Base-by-base conservation (phyloP, 495 filamentous ascomycete species). In the Aspergillus sclerotiicarbonarius region DNA sequence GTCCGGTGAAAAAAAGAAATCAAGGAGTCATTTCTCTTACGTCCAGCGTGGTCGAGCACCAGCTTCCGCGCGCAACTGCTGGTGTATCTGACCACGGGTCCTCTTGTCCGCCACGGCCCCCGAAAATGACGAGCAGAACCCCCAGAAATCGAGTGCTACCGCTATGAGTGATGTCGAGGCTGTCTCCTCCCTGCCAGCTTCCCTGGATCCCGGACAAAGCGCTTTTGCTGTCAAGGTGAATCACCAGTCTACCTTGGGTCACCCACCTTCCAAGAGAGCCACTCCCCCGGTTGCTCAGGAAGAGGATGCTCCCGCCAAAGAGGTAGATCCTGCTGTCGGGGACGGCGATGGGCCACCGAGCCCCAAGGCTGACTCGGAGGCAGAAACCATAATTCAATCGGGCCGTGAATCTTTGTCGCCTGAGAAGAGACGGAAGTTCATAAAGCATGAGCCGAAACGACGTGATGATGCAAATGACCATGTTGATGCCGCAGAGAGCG, bases 381-480 rank as follows among this genome's bases (percentile, higher is more conserved):
- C 89, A 56, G 88, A 91, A 72, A 92, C 89, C 6, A 89, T 91
- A 58, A 87, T 91, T 46, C 77, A 90, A 20, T 84, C 87, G 19
- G 87, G 87, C 39, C 89, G 89, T 56, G 84, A 90, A 63, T 85
- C 85, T 43, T 68, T 85, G 63, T 87, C 86, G 20, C 84, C 85
- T 1, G 84, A 86, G 54, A 89, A 89, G 68, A 80, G 81, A 58
- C 80, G 82, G 31, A 90, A 90, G 70, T 69, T 71, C 51, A 86
- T 90, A 66, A 86, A 88, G 62, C 83, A 89, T 69, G 86, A 89
- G 66, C 69, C 72, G 46, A 66, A 68, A 65, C 75, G 69, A 53
- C 72, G 65, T 45, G 60, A 71, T 51, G 85, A 88, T 67, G 80
- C 79, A 59, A 82, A 80, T 56, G 73, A 74, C 49, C 80, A 78